Base-by-base conservation (phyloP, 2,329 filamentous ascomycete species). In the Ascochyta fabae region DNA sequence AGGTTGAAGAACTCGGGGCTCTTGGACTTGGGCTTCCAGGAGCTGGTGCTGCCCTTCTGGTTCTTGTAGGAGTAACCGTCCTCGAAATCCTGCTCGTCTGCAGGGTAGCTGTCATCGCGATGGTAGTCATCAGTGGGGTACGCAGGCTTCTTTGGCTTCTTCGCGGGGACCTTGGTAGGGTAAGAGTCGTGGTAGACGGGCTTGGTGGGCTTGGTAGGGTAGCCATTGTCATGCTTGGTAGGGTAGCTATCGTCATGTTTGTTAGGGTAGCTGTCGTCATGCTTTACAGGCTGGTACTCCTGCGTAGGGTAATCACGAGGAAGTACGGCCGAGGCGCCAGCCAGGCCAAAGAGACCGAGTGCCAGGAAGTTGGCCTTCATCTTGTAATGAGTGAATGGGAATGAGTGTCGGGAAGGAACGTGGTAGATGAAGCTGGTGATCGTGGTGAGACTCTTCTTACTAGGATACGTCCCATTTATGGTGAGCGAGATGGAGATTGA, bases 401-500 rank as follows among this genome's bases (percentile, higher is more conserved):
- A 64, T 36, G 50, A 67, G 59, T 59, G 53, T 61, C 57, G 38
- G 43, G 50, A 59, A 64, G 46, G 61, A 65, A 54, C 59, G 62
- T 63, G 58, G 24, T 55, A 53, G 59, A 57, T 48, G 55, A 65
- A 58, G 53, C 42, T 45, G 53, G 24, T 58, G 54, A 35, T 42
- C 43, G 49, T 52, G 42, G 42, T 69, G 57, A 66, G 51, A 70
- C 59, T 60, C 53, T 22, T 56, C 52, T 55, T 59, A 60, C 57
- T 46, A 62, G 61, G 53, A 58, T 53, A 49, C 61, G 58, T 56
- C 50, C 55, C 60, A 68, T 69, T 70, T 69, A 71, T 67, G 63
- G 60, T 64, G 59, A 52, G 53, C 36, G 49, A 51, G 56, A 46
- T 56, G 47, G 26, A 48, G 49, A 39, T 52, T 68, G 58, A 67